Evolutionary conservation across 768 basidiomycete genomes (phyloP).

Genomic region (Agrocybe pediades): DNA sequence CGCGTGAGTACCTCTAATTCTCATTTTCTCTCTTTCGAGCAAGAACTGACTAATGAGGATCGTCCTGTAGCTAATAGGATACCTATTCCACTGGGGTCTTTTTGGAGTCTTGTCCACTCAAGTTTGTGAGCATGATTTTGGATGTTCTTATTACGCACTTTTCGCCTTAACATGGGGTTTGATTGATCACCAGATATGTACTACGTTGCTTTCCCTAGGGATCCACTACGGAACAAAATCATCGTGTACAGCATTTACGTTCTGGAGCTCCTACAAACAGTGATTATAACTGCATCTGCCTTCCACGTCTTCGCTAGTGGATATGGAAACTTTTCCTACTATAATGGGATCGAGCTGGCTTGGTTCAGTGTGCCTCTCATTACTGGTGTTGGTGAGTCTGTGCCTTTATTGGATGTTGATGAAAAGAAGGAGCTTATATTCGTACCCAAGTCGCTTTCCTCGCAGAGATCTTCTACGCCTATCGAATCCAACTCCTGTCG

Average conservation of each 20-base stretch:
- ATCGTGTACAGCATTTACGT: slow-evolving; percentile 6
- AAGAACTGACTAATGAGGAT: too few relatives aligned
- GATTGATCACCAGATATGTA: slow-evolving; percentile 4
- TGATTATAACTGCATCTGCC: slow-evolving; percentile 5
- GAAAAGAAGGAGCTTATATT: too few relatives aligned
- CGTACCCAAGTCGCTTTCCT: slow-evolving; percentile 4
- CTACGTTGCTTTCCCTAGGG: slow-evolving; percentile 9
- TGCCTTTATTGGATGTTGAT: neutral
- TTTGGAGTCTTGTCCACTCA: slow-evolving; percentile 10
- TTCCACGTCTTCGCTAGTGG: slow-evolving; percentile 10
- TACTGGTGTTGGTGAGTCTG: slow-evolving; percentile 3
- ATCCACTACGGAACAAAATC: slow-evolving; percentile 8
- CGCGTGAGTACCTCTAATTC: too few relatives aligned
- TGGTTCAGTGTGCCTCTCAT: slow-evolving; percentile 9
- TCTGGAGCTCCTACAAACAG: slow-evolving; percentile 9
- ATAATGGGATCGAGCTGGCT: slow-evolving; percentile 5
- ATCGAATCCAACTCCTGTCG: slow-evolving; percentile 1
- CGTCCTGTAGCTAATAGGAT: slow-evolving; percentile 5
- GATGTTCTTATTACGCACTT: neutral
- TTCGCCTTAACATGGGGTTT: neutral
- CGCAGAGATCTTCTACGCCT: slow-evolving; percentile 9
- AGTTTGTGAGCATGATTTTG: slow-evolving; percentile 7
- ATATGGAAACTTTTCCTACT: slow-evolving; percentile 5
- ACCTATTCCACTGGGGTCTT: slow-evolving; percentile 12
- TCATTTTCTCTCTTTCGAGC: too few relatives aligned